Conservation (phyloP, 495 filamentous ascomycete genomes). For the Thozetella sp. region DNA sequence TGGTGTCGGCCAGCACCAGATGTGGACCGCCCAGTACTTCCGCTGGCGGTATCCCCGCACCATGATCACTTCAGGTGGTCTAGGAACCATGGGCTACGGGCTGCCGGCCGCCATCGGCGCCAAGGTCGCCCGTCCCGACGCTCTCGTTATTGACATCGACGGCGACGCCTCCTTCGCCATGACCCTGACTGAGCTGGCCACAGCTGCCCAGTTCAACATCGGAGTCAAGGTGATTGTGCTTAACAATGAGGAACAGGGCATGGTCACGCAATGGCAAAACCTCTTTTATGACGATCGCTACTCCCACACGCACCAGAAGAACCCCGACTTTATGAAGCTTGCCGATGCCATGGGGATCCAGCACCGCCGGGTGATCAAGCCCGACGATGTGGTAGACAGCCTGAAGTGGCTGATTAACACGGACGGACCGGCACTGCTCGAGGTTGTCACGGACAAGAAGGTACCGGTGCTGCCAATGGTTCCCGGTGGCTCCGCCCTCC, state of each 20-base stretch:
- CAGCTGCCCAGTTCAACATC: constrained; percentile 88
- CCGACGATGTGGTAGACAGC: constrained; percentile 73
- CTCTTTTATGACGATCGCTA: constrained; percentile 93
- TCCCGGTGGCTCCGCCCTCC: constrained; percentile 79
- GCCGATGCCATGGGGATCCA: constrained; percentile 83
- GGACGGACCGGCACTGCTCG: constrained; percentile 75
- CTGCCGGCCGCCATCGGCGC: constrained; percentile 92
- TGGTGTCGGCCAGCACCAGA: constrained; percentile 94
- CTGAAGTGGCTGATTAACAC: constrained; percentile 87
- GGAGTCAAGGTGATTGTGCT: constrained; percentile 88
- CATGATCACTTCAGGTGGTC: constrained; percentile 88
- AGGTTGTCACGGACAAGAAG: constrained; percentile 75
- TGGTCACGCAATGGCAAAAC: constrained; percentile 97
- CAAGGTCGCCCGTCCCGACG: constrained; percentile 85
- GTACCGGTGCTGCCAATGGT: constrained; percentile 99
- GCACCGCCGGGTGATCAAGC: constrained; percentile 62
- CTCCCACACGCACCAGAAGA: constrained; percentile 87
- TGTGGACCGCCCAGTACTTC: constrained; percentile 96
- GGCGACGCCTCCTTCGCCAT: constrained; percentile 97
- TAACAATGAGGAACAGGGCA: constrained; percentile 96
- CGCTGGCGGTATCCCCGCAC: constrained; percentile 85
- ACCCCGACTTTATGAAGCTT: constrained; percentile 85
- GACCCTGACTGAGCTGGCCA: constrained; percentile 91
- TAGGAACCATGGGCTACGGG: constrained; percentile 95
- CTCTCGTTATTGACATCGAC: constrained; percentile 90